phyloP scores from a whole-genome alignment of 2,329 filamentous ascomycete genomes.

The Xylariaceae sp. region DNA sequence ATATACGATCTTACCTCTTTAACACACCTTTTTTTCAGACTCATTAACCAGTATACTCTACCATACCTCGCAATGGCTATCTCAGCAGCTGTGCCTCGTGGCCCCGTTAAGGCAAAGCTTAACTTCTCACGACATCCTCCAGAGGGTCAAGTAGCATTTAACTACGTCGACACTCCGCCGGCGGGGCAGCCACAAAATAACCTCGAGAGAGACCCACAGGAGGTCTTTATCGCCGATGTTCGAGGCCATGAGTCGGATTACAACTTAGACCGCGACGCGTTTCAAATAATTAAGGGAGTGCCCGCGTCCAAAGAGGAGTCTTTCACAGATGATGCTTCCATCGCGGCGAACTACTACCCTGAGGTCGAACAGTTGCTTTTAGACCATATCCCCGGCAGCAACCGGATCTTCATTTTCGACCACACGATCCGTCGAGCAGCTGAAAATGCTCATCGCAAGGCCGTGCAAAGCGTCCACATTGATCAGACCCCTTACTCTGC shows the following conservation, averaged over 20 bases:
- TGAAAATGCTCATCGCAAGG: constrained; percentile 64
- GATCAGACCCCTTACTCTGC: constrained; percentile 78
- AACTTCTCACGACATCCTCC: constrained; percentile 69
- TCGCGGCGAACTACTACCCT: constrained; percentile 79
- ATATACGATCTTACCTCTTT: neutral
- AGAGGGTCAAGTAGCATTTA: constrained; percentile 66
- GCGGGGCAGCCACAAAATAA: constrained; percentile 69
- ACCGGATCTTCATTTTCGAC: constrained; percentile 78
- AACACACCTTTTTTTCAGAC: neutral
- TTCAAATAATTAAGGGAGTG: constrained; percentile 67
- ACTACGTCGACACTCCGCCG: constrained; percentile 70
- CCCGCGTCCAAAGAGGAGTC: constrained; percentile 61
- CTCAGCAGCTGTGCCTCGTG: constrained; percentile 54
- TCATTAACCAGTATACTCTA: neutral
- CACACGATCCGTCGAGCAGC: constrained; percentile 79
- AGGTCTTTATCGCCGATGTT: constrained; percentile 72
- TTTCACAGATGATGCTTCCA: constrained; percentile 72
- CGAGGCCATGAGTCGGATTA: constrained; percentile 72
- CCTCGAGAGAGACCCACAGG: constrained; percentile 56
- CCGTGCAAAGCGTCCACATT: constrained; percentile 78
- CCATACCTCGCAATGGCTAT: constrained; percentile 45
- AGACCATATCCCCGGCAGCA: constrained; percentile 67
- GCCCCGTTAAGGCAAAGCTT: constrained; percentile 66
- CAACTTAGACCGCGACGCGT: constrained; percentile 75
- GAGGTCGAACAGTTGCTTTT: constrained; percentile 79